A percentile compares a stretch with the other conserved stretches of the same genome.
Evolutionary conservation across 352 stramenopile genomes (phyloP).

Genomic region (Lagenidium sp.): DNA sequence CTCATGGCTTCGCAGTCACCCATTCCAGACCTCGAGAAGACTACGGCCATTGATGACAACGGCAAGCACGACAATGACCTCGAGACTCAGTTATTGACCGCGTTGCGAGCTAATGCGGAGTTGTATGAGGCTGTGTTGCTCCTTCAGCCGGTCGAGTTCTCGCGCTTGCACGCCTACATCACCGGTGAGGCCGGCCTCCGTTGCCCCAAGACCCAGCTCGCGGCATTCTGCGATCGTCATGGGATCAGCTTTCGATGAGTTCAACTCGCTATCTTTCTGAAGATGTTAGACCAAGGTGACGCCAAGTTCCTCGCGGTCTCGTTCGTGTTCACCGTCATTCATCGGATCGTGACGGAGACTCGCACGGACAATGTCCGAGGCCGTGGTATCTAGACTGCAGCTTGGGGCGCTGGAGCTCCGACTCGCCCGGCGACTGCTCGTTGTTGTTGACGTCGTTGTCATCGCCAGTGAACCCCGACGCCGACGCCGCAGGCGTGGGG

Average conservation of each 20-base stretch:
- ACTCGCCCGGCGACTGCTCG: too few relatives aligned
- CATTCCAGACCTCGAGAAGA: too few relatives aligned
- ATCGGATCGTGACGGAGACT: too few relatives aligned
- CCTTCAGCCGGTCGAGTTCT: conserved; percentile 13
- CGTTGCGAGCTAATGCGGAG: conserved; percentile 9
- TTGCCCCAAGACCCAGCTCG: conserved; percentile 11
- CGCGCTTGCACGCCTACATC: conserved; percentile 7
- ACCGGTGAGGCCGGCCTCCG: conserved; percentile 5
- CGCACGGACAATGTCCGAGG: too few relatives aligned
- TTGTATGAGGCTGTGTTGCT: conserved; percentile 15
- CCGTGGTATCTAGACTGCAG: too few relatives aligned
- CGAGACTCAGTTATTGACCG: conserved; percentile 9
- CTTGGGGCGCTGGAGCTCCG: too few relatives aligned
- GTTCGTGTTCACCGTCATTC: too few relatives aligned
- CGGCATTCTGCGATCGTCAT: conserved; percentile 14
- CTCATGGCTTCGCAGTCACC: too few relatives aligned
- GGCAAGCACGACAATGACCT: not conserved
- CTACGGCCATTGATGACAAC: not conserved
- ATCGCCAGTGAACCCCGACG: too few relatives aligned
- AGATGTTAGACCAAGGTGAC: not conserved
- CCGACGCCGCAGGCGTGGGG: too few relatives aligned
- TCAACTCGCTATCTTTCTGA: not conserved
- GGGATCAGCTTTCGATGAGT: conserved; percentile 15
- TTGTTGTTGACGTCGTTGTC: too few relatives aligned
- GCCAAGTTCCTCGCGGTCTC: too few relatives aligned